A percentile compares a stretch with the other conserved stretches of the same genome.
Evolutionary conservation across 2,329 filamentous ascomycete species (phyloP).

Genomic region (Monosporascus sp.): DNA sequence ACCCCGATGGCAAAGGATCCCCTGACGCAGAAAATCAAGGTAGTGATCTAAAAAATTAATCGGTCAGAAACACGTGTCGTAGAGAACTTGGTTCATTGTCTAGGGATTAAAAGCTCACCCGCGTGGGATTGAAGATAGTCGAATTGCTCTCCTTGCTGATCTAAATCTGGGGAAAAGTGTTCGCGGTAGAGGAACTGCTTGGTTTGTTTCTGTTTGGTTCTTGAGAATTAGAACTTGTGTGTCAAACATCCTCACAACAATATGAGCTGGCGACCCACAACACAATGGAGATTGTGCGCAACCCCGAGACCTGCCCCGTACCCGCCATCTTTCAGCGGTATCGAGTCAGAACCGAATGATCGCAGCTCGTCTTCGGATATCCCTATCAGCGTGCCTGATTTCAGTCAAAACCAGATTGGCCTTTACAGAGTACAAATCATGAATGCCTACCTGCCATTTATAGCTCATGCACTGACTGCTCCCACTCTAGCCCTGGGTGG

Average conservation of each 20-base stretch:
- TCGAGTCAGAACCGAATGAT: neutral
- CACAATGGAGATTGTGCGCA: conserved; percentile 6
- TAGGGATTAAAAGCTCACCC: neutral
- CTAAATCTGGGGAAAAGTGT: conserved; percentile 1
- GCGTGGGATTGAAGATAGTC: neutral
- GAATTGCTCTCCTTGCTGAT: neutral
- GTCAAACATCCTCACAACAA: neutral
- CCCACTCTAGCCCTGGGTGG: conserved; percentile 1
- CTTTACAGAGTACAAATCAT: too few species aligned
- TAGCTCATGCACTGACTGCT: conserved; percentile 1
- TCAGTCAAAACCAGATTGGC: too few species aligned
- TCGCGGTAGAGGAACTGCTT: conserved; percentile 5
- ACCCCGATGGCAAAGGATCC: conserved; percentile 4
- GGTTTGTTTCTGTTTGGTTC: conserved; percentile 1
- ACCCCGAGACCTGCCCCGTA: conserved; percentile 5
- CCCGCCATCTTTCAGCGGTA: conserved; percentile 4
- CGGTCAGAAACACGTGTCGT: too few species aligned
- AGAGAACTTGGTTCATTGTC: neutral
- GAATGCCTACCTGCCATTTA: neutral
- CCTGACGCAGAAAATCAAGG: conserved; percentile 7
- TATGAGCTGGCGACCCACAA: conserved; percentile 1
- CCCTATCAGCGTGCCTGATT: conserved; percentile 1
- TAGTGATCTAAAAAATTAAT: conserved; percentile 2
- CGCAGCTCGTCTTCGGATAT: conserved; percentile 3
- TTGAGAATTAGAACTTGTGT: neutral